phyloP scores from a whole-genome alignment of 768 basidiomycete genomes.

The Leucosporidium creatinivorum region DNA sequence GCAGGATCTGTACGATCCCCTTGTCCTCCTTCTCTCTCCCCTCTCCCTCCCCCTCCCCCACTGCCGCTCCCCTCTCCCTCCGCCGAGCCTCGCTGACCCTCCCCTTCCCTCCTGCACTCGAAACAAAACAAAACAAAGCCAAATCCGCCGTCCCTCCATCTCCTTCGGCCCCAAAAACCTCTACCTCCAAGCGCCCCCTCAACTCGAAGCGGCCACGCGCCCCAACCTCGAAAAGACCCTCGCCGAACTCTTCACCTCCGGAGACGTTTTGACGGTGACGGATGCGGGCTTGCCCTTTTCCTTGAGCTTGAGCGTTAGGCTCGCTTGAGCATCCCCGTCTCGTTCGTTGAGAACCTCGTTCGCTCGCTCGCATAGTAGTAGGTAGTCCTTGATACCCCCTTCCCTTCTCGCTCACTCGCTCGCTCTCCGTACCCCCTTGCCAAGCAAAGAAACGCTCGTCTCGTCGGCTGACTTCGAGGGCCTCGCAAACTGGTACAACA shows the following conservation, averaged over 20 bases:
- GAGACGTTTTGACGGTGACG: slow-evolving; percentile 68
- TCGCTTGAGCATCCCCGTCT: neutral
- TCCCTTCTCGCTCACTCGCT: no score
- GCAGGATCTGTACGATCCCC: slow-evolving; percentile 89
- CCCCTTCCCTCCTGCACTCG: neutral
- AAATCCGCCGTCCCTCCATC: slow-evolving; percentile 93
- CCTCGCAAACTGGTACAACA: no score
- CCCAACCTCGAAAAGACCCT: slow-evolving; percentile 83
- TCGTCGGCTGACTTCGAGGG: no score
- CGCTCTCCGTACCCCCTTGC: no score
- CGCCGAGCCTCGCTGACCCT: neutral
- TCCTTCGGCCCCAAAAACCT: slow-evolving; percentile 64
- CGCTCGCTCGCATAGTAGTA: no score
- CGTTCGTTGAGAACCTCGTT: no score
- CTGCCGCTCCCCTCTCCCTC: neutral
- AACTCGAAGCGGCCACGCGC: slow-evolving; percentile 79
- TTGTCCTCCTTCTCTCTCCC: slow-evolving; percentile 17
- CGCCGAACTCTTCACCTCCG: slow-evolving; percentile 65
- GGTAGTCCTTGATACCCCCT: no score
- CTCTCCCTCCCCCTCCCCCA: slow-evolving; percentile 17
- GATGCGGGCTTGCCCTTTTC: slow-evolving; percentile 83
- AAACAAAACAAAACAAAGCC: slow-evolving; percentile 57
- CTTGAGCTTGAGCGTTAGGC: slow-evolving; percentile 46
- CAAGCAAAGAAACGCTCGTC: no score
- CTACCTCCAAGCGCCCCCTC: slow-evolving; percentile 89